Evolutionary conservation across 306 rosid species (phyloP).

Genomic region (Citrullus colocynthis): DNA sequence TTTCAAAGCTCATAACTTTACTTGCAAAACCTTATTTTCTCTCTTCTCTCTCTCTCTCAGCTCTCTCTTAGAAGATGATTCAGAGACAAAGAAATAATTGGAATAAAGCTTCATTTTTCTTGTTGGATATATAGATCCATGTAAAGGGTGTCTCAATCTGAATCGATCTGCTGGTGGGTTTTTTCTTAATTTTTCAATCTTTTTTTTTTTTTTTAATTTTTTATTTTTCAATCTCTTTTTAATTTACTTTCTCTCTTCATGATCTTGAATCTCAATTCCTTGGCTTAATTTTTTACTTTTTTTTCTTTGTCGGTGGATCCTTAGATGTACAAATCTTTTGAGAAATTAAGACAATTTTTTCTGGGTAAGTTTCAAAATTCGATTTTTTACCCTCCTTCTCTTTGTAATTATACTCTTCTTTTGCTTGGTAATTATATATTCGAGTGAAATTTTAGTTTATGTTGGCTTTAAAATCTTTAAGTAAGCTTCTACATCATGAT

Average conservation of each 20-base stretch:
- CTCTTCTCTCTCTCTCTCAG: background rate
- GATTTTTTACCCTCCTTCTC: background rate
- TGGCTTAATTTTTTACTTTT: background rate
- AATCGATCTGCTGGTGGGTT: background rate
- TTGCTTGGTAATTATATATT: too few relatives aligned
- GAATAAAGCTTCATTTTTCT: slow-evolving; percentile 3
- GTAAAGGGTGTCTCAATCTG: background rate
- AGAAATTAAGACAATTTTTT: background rate
- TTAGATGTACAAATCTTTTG: background rate
- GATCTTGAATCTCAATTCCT: background rate
- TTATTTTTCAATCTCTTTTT: background rate
- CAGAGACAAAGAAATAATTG: slow-evolving; percentile 13
- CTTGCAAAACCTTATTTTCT: slow-evolving; percentile 8
- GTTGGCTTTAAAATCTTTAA: background rate
- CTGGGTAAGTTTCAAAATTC: background rate
- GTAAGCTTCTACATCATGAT: background rate
- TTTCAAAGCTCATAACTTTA: slow-evolving; percentile 9
- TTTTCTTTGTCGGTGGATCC: background rate
- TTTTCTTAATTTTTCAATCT: background rate
- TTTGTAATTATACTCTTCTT: background rate
- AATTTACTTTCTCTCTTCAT: background rate
- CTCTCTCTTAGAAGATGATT: background rate
- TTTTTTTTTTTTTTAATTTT: background rate
- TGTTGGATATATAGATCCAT: background rate
- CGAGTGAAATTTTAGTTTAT: too few relatives aligned